Percentiles rank a stretch among this genome's conserved stretches.
Conservation (phyloP, 495 filamentous ascomycete species). For the Penicillium ucsense region DNA sequence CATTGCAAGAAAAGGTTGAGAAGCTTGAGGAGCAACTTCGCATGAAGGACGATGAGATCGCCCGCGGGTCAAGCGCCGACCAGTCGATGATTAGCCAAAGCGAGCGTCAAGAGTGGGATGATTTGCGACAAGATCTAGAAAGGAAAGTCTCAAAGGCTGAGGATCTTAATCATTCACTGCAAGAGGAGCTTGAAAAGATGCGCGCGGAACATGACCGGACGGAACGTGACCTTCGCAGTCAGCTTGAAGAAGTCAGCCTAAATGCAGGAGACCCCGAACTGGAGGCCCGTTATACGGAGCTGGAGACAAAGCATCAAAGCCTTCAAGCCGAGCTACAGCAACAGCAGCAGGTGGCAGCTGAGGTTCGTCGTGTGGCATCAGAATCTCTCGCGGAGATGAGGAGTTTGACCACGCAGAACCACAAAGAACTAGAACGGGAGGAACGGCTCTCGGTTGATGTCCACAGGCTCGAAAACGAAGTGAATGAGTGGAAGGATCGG, state of each 20-base stretch:
- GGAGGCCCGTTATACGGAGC: constrained; percentile 47
- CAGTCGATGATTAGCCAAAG: constrained; percentile 24
- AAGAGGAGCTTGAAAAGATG: constrained; percentile 65
- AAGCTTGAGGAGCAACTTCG: constrained; percentile 53
- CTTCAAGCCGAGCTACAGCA: constrained; percentile 60
- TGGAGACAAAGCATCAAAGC: constrained; percentile 62
- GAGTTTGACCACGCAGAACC: constrained; percentile 66
- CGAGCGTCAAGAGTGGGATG: constrained; percentile 61
- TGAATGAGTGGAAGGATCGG: constrained; percentile 79
- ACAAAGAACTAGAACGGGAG: constrained; percentile 72
- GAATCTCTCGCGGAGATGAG: constrained; percentile 86
- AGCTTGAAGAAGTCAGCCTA: constrained; percentile 47
- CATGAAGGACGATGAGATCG: constrained; percentile 49
- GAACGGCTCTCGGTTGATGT: constrained; percentile 64
- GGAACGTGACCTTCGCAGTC: constrained; percentile 52
- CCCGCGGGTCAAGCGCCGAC: constrained; percentile 23
- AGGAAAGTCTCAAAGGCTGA: constrained; percentile 68
- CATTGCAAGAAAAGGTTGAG: constrained; percentile 64
- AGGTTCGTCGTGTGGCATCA: constrained; percentile 77
- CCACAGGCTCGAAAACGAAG: constrained; percentile 64
- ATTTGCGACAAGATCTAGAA: constrained; percentile 65
- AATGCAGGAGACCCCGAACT: constrained; percentile 35
- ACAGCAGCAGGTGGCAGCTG: constrained; percentile 77
- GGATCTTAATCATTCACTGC: constrained; percentile 63
- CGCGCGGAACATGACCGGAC: constrained; percentile 55